phyloP scores from a whole-genome alignment of 192 early-diverging fungal species.

The Cetraspora pellucida region DNA sequence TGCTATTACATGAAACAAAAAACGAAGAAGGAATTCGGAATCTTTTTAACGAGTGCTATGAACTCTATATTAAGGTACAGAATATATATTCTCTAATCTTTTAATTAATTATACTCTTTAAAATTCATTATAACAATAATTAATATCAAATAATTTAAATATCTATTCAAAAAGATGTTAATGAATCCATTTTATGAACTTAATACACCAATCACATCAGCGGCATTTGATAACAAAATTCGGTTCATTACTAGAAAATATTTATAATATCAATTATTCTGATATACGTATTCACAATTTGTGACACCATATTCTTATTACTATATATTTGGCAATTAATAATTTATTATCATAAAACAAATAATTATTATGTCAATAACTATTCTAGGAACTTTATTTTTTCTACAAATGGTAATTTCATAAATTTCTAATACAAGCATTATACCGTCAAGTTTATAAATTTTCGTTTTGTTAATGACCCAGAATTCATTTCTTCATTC shows the following conservation, averaged over 20 bases:
- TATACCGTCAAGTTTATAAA: slow-evolving; percentile 50
- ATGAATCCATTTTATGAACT: slow-evolving; percentile 92
- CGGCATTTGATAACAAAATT: slow-evolving; percentile 82
- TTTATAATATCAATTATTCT: slow-evolving; percentile 40
- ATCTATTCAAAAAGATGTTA: slow-evolving; percentile 55
- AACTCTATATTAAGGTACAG: slow-evolving; percentile 91
- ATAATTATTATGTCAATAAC: too few relatives aligned
- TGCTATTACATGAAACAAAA: slow-evolving; percentile 81
- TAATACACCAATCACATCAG: slow-evolving; percentile 76
- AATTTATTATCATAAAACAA: too few relatives aligned
- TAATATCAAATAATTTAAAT: neutral
- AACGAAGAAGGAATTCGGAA: slow-evolving; percentile 77
- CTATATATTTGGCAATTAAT: too few relatives aligned
- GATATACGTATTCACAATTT: too few relatives aligned
- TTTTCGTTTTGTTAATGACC: slow-evolving; percentile 74
- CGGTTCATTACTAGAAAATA: slow-evolving; percentile 72
- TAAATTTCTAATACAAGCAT: neutral
- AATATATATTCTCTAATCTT: slow-evolving; percentile 5
- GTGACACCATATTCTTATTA: too few relatives aligned
- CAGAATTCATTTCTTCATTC: slow-evolving; percentile 53
- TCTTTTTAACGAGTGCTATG: slow-evolving; percentile 84
- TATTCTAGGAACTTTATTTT: too few relatives aligned
- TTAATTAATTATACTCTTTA: neutral
- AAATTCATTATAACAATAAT: neutral
- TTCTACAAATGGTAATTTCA: too few relatives aligned